Evolutionary conservation across 164 flowering plant genomes (phyloP).

Genomic region (Warburgia ugandensis): DNA sequence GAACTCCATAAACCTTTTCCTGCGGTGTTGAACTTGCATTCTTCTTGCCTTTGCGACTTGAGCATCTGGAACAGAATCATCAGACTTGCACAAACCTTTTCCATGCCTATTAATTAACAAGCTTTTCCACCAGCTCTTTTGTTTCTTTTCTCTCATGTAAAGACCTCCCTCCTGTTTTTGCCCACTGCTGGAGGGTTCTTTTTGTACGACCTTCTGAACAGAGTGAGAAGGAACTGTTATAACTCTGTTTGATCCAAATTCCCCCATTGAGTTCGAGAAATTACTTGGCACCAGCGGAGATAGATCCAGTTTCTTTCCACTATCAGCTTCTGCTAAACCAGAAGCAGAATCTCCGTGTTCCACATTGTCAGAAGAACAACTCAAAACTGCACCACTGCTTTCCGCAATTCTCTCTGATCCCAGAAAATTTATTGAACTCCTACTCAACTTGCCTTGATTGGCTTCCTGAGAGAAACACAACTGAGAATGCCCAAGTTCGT

Average conservation of each 20-base stretch:
- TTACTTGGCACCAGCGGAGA: constrained; percentile 19
- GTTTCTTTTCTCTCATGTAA: constrained; percentile 20
- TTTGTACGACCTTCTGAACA: background rate
- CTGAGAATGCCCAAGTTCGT: constrained; percentile 21
- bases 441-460: background rate
- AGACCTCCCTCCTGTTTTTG: constrained; percentile 2
- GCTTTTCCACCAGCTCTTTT: constrained; percentile 42
- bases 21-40: constrained; percentile 32
- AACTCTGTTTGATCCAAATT: constrained; percentile 1
- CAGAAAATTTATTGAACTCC: constrained; percentile 5
- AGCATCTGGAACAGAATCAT: constrained; percentile 3
- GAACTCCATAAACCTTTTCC: constrained; percentile 52
- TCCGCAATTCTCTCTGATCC: constrained; percentile 33
- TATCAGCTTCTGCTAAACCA: constrained; percentile 21
- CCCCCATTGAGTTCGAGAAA: background rate
- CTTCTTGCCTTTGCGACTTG: constrained; percentile 12
- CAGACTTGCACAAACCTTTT: constrained; percentile 4
- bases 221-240: constrained; percentile 4
- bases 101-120: constrained; percentile 22
- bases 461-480: constrained; percentile 4
- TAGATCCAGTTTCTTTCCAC: constrained; percentile 20
- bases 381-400: constrained; percentile 32
- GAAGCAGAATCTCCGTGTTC: constrained; percentile 16
- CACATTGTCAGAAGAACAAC: constrained; percentile 13
- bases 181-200: constrained; percentile 7